phyloP scores from a whole-genome alignment of 805 yeast species.

The Pichia scutulata region DNA sequence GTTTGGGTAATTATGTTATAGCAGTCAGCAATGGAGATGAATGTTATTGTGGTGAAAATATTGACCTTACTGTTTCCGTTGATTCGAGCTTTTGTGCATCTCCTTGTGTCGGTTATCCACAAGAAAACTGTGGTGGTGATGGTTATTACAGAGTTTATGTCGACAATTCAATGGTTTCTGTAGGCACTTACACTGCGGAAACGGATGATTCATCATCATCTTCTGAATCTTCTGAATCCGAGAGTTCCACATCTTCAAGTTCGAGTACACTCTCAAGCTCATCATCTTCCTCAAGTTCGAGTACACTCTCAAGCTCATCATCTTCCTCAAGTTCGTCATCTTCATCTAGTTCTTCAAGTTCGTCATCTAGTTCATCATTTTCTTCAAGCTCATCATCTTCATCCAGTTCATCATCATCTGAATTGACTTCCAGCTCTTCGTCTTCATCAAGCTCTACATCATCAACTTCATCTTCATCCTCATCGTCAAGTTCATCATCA shows the following conservation, averaged over 20 bases:
- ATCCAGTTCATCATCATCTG: slow-evolving; percentile 7
- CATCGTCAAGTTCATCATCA: slow-evolving; percentile 15
- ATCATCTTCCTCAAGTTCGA: slow-evolving; percentile 7
- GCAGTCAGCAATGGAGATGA: slow-evolving; percentile 41
- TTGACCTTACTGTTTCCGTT: slow-evolving; percentile 25
- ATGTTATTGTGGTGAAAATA: slow-evolving; percentile 60
- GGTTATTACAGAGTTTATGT: slow-evolving; percentile 40
- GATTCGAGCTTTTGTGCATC: slow-evolving; percentile 34
- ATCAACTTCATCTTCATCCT: slow-evolving; percentile 14
- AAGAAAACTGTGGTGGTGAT: slow-evolving; percentile 56
- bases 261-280: slow-evolving; percentile 12
- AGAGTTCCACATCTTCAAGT: slow-evolving; percentile 6
- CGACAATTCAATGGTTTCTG: slow-evolving; percentile 16
- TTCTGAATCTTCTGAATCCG: slow-evolving; percentile 13
- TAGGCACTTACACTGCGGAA: background rate
- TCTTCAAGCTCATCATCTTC: slow-evolving; percentile 8
- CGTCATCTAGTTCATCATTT: slow-evolving; percentile 8
- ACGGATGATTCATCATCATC: background rate
- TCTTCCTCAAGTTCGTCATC: slow-evolving; percentile 12
- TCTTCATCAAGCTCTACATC: slow-evolving; percentile 11
- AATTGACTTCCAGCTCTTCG: slow-evolving; percentile 7
- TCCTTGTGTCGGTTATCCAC: slow-evolving; percentile 54
- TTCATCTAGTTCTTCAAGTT: slow-evolving; percentile 5
- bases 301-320: slow-evolving; percentile 13
- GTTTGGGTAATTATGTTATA: slow-evolving; percentile 35